These are phyloP conservation scores for Fagus crenata DNA, from an alignment of 306 rosid species.

Conservation along the genomic window DNA sequence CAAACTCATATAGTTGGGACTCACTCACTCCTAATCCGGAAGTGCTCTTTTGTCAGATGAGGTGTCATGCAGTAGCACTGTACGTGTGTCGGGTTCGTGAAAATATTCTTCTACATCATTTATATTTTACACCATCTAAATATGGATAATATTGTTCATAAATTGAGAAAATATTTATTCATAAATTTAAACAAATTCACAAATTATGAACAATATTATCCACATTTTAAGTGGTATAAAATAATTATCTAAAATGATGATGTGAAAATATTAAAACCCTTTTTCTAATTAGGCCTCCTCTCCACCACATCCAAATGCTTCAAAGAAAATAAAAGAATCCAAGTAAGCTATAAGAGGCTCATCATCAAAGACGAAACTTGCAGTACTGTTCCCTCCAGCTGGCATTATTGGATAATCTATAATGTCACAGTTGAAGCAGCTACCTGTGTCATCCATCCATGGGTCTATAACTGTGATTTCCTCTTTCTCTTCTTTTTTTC, in stretches of 20 bases:
- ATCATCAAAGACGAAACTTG: constrained; percentile 36
- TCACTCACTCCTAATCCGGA: background rate
- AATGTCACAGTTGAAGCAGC: constrained; percentile 33
- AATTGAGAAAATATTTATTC: too few relatives aligned
- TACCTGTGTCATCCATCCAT: constrained; percentile 8
- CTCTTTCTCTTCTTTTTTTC: background rate
- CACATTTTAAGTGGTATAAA: too few relatives aligned
- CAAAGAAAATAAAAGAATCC: constrained; percentile 41
- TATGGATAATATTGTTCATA: too few relatives aligned
- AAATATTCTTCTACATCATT: too few relatives aligned
- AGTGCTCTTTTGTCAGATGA: background rate
- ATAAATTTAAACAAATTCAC: too few relatives aligned
- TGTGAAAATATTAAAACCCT: too few relatives aligned
- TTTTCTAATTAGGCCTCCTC: background rate
- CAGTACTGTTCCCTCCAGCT: background rate
- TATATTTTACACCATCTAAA: too few relatives aligned
- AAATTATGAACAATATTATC: too few relatives aligned
- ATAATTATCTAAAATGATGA: too few relatives aligned
- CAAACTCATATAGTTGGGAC: background rate
- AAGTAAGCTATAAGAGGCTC: constrained; percentile 38
- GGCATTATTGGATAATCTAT: constrained; percentile 26
- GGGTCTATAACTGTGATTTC: background rate
- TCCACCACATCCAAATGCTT: constrained; percentile 39
- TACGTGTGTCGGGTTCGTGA: background rate
- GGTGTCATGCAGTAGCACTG: background rate